Evolutionary conservation across 1,139 yeast species (phyloP).

Genomic region (Kodamaea anthophila): DNA sequence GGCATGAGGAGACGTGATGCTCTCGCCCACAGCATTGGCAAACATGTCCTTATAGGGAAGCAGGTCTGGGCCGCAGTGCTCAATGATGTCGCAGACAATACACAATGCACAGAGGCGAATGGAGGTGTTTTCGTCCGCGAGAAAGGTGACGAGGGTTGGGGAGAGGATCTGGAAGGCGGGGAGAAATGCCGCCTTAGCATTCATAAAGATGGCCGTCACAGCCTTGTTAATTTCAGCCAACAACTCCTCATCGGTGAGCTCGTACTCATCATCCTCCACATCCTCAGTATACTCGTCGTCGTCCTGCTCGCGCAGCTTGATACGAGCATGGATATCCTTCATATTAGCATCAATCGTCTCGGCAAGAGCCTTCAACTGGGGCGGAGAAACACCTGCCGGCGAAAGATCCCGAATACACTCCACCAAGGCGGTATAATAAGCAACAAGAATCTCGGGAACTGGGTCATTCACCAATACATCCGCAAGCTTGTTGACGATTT

Average conservation of each 20-base stretch:
- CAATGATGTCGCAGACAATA: slow-evolving; percentile 73
- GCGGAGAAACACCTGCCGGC: slow-evolving; percentile 48
- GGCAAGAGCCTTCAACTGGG: slow-evolving; percentile 55
- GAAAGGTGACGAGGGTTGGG: slow-evolving; percentile 49
- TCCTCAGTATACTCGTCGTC: slow-evolving; percentile 76
- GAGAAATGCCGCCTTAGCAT: slow-evolving; percentile 52
- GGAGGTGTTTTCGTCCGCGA: slow-evolving; percentile 61
- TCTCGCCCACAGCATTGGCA: slow-evolving; percentile 55
- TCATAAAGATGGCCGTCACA: slow-evolving; percentile 67
- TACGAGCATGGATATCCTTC: slow-evolving; percentile 63
- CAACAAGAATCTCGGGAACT: slow-evolving; percentile 73
- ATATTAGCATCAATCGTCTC: slow-evolving; percentile 57
- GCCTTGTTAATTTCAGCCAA: slow-evolving; percentile 81
- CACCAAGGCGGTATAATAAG: slow-evolving; percentile 68
- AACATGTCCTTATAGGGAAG: slow-evolving; percentile 60
- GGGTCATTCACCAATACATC: slow-evolving; percentile 73
- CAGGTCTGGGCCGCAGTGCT: slow-evolving; percentile 68
- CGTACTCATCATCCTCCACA: slow-evolving; percentile 74
- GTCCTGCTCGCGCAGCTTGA: slow-evolving; percentile 61
- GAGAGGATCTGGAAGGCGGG: slow-evolving; percentile 56
- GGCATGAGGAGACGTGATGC: slow-evolving; percentile 62
- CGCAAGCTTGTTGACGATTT: slow-evolving; percentile 62
- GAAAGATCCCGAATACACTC: slow-evolving; percentile 67
- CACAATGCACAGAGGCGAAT: slow-evolving; percentile 76
- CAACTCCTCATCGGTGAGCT: slow-evolving; percentile 83